Evolutionary conservation across 768 basidiomycete species (phyloP).

Genomic region (Leccinum fibrillosum): DNA sequence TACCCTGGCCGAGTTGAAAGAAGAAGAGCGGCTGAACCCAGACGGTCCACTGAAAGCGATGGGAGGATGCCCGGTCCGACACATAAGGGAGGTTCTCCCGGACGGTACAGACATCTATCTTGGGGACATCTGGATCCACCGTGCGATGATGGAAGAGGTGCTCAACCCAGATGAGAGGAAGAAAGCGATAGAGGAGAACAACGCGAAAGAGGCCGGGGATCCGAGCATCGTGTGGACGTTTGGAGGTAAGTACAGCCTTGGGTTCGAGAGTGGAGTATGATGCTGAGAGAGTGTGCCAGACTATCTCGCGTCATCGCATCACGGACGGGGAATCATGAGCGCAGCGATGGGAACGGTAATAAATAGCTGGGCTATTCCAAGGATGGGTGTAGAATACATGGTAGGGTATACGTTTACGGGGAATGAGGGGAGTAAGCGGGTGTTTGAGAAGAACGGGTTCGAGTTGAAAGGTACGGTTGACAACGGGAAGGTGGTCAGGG

Average conservation of each 20-base stretch:
- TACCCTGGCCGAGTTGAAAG: constrained; percentile 18
- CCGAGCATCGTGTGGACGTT: constrained; percentile 57
- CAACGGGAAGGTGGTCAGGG: constrained; percentile 36
- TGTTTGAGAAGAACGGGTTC: constrained; percentile 70
- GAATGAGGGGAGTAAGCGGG: constrained; percentile 59
- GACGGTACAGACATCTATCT: constrained; percentile 54
- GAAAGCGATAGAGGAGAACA: constrained; percentile 39
- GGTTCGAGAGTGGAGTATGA: not conserved
- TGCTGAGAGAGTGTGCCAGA: constrained; percentile 36
- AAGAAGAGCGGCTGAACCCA: constrained; percentile 15
- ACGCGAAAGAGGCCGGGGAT: constrained; percentile 42
- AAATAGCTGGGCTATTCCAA: constrained; percentile 57
- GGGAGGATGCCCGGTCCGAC: constrained; percentile 45
- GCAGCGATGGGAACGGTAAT: constrained; percentile 56
- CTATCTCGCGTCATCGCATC: constrained; percentile 57
- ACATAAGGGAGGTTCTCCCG: constrained; percentile 50
- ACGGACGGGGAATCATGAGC: constrained; percentile 71
- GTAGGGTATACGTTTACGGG: constrained; percentile 43
- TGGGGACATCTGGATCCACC: constrained; percentile 36
- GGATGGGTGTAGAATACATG: constrained; percentile 55
- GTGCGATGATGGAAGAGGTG: constrained; percentile 27
- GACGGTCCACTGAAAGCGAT: constrained; percentile 33
- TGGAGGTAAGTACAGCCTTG: constrained; percentile 43
- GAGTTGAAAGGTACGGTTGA: constrained; percentile 36
- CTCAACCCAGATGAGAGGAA: constrained; percentile 37